Conservation (phyloP, 306 rosid genomes). For the Spatholobus suberectus region DNA sequence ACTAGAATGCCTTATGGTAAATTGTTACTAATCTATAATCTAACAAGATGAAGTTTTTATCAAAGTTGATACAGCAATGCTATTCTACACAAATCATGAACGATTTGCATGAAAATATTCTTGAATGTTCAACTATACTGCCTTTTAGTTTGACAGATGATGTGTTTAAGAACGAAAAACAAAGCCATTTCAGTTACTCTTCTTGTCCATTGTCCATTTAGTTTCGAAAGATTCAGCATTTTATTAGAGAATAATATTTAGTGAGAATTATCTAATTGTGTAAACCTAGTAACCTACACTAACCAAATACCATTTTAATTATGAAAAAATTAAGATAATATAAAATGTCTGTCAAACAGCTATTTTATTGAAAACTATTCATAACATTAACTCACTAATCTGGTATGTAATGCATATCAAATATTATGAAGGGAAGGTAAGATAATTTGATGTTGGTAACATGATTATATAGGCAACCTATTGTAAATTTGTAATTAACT, state of each 20-base stretch:
- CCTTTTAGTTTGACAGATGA: neutral
- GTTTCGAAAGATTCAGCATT: neutral
- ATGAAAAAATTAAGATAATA: neutral
- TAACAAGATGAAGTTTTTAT: neutral
- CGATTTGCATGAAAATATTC: neutral
- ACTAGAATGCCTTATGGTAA: neutral
- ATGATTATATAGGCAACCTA: neutral
- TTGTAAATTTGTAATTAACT: conserved; percentile 39
- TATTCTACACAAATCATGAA: neutral
- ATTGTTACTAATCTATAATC: neutral
- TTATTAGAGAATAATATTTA: neutral
- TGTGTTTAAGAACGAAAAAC: neutral
- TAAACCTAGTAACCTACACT: conserved; percentile 14
- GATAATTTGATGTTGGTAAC: neutral
- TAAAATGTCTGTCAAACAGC: neutral
- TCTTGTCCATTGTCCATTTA: neutral
- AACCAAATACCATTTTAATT: conserved; percentile 27
- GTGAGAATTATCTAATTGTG: neutral
- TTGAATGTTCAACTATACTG: neutral
- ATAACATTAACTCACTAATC: conserved; percentile 18
- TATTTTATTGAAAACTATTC: neutral
- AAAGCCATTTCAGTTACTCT: neutral
- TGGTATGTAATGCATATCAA: neutral
- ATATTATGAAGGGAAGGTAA: conserved; percentile 2
- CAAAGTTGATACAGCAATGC: neutral